phyloP scores from a whole-genome alignment of 225 moss, liverwort and hornwort genomes.

The Ulota crispa region DNA sequence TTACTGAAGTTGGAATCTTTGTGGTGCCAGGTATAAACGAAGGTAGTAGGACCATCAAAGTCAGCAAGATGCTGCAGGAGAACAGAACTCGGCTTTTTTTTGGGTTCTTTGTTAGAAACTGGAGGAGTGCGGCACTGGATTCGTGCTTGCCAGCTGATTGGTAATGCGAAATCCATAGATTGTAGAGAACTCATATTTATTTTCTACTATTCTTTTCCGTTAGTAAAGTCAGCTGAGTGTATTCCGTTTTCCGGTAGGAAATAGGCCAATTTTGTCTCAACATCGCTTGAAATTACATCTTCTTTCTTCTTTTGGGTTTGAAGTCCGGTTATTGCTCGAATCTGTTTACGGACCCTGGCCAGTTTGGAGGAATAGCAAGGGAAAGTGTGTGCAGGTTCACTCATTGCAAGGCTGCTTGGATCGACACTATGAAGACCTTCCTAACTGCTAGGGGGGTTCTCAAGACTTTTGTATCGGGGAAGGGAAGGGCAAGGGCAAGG shows the following conservation, averaged over 20 bases:
- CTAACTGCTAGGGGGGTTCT: not conserved
- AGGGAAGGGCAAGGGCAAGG: no score
- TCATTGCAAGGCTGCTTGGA: not conserved
- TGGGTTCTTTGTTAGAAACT: not conserved
- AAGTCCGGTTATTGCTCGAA: not conserved
- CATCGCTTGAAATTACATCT: not conserved
- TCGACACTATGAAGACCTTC: not conserved
- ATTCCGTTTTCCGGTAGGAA: not conserved
- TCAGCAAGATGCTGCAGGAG: not conserved
- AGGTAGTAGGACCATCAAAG: conserved; percentile 36
- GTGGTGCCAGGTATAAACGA: conserved; percentile 57
- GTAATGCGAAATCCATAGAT: not conserved
- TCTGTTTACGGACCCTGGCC: not conserved
- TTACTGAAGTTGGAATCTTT: conserved; percentile 4
- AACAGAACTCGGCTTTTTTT: not conserved
- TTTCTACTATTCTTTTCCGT: not conserved
- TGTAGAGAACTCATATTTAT: not conserved
- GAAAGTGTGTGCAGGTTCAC: not conserved
- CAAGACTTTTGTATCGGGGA: not conserved
- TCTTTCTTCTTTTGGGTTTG: not conserved
- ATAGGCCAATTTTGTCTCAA: not conserved
- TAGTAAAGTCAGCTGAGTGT: not conserved
- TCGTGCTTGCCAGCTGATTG: not conserved
- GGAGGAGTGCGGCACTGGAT: no score
- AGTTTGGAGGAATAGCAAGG: not conserved